These are phyloP conservation scores for Geranium brycei DNA, from an alignment of 345 rosid species.

Conservation along the genomic window DNA sequence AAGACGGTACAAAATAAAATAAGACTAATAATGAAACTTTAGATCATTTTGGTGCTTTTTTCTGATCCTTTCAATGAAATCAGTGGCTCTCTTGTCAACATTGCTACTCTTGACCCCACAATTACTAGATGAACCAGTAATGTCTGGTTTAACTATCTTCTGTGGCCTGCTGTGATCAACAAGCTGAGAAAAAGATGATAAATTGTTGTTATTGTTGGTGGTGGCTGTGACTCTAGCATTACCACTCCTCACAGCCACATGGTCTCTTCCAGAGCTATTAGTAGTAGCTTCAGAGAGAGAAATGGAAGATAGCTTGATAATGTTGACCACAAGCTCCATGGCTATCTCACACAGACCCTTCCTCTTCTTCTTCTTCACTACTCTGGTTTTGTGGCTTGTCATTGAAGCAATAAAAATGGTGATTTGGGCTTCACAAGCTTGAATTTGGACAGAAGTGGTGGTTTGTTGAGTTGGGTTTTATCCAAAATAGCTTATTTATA, in stretches of 20 bases:
- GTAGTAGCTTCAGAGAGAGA: constrained; percentile 10
- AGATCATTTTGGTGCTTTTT: constrained; percentile 2
- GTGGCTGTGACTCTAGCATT: not conserved
- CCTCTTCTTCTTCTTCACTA: constrained; percentile 3
- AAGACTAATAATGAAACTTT: not conserved
- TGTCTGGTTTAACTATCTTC: not conserved
- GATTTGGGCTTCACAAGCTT: too few species aligned
- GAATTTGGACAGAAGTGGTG: too few species aligned
- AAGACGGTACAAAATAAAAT: not conserved
- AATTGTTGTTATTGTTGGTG: too few species aligned
- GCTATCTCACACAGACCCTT: constrained; percentile 16
- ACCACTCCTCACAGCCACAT: not conserved
- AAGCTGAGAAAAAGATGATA: not conserved
- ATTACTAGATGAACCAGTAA: too few species aligned
- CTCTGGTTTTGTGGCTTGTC: too few species aligned
- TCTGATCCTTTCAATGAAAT: constrained; percentile 4
- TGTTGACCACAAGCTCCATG: constrained; percentile 12
- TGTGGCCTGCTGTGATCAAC: not conserved
- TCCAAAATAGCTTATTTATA: too few species aligned
- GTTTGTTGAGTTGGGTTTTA: too few species aligned
- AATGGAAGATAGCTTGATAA: constrained; percentile 12
- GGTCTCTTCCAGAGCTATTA: not conserved
- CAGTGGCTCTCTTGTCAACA: constrained; percentile 12
- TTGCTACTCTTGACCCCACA: not conserved
- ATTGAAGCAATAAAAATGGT: too few species aligned